Evolutionary conservation across 2,329 filamentous ascomycete species (phyloP).

Genomic region (Calcarisporium arbuscula): DNA sequence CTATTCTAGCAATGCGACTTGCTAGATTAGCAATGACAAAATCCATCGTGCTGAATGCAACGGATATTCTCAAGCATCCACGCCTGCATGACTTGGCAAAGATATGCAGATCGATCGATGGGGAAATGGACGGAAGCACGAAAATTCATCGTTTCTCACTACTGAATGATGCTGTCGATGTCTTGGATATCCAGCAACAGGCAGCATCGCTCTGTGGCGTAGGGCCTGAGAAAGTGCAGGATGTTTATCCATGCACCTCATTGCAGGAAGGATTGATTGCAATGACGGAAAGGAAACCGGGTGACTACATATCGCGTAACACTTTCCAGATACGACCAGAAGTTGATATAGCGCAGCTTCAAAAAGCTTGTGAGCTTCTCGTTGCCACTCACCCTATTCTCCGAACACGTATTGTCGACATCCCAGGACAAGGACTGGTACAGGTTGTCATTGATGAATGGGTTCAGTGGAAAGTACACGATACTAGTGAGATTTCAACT

Average conservation of each 20-base stretch:
- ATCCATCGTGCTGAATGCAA: slow-evolving; percentile 3
- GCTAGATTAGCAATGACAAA: slow-evolving; percentile 26
- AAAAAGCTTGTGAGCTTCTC: slow-evolving; percentile 9
- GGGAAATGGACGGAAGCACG: slow-evolving; percentile 12
- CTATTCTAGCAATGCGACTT: slow-evolving; percentile 36
- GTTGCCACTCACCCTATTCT: slow-evolving; percentile 22
- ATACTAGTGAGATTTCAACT: no score
- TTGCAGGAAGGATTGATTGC: slow-evolving; percentile 30
- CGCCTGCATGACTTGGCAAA: slow-evolving; percentile 5
- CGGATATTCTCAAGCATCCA: slow-evolving; percentile 6
- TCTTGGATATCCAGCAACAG: background rate
- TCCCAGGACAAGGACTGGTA: slow-evolving; percentile 30
- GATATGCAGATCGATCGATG: background rate
- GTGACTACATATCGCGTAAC: slow-evolving; percentile 13
- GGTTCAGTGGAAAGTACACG: slow-evolving; percentile 16
- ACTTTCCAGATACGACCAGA: slow-evolving; percentile 9
- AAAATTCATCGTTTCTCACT: slow-evolving; percentile 8
- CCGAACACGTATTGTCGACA: slow-evolving; percentile 39
- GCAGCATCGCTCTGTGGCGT: background rate
- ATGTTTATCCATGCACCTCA: slow-evolving; percentile 29
- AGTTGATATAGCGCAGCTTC: slow-evolving; percentile 7
- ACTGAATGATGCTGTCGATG: background rate
- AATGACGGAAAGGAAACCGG: slow-evolving; percentile 15
- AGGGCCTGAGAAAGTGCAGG: slow-evolving; percentile 15
- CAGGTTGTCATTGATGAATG: slow-evolving; percentile 35